These are phyloP conservation scores for Coemansia sp. DNA, from an alignment of 192 early-diverging fungal genomes.

Conservation along the genomic window DNA sequence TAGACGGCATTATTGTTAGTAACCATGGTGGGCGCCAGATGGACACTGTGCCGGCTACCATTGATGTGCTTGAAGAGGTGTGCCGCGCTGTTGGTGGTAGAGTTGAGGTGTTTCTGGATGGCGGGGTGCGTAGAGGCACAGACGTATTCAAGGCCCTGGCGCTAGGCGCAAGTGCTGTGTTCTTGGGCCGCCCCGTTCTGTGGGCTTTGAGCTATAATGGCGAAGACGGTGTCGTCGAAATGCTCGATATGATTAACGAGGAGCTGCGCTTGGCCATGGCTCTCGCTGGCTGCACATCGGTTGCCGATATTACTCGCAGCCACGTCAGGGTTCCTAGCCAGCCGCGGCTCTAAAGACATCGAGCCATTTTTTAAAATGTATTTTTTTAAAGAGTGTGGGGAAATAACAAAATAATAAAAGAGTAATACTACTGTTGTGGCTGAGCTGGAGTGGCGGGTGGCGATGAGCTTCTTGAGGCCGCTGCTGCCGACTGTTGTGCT, in stretches of 20 bases:
- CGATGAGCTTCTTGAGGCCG: not conserved
- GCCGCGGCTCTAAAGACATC: conserved; percentile 7
- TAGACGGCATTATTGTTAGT: conserved; percentile 84
- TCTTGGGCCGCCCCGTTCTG: conserved; percentile 59
- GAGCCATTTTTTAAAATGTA: not conserved
- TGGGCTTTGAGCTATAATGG: conserved; percentile 89
- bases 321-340: conserved; percentile 23
- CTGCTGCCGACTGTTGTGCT: not conserved
- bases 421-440: not conserved
- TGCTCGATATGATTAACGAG: conserved; percentile 79
- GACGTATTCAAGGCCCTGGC: conserved; percentile 97
- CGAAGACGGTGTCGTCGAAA: conserved; percentile 80
- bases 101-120: conserved; percentile 90
- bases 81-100: conserved; percentile 61
- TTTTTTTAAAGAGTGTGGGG: no score
- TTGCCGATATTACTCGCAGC: conserved; percentile 30
- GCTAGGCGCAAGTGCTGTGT: conserved; percentile 83
- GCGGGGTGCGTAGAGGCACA: conserved; percentile 88
- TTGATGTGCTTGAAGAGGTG: conserved; percentile 89
- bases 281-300: conserved; percentile 59
- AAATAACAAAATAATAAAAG: not conserved
- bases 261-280: conserved; percentile 87
- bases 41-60: conserved; percentile 75
- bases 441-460: not conserved
- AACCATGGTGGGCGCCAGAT: conserved; percentile 98